Base-by-base conservation (phyloP, 331 rosid genomes). In the Malus hybrid region DNA sequence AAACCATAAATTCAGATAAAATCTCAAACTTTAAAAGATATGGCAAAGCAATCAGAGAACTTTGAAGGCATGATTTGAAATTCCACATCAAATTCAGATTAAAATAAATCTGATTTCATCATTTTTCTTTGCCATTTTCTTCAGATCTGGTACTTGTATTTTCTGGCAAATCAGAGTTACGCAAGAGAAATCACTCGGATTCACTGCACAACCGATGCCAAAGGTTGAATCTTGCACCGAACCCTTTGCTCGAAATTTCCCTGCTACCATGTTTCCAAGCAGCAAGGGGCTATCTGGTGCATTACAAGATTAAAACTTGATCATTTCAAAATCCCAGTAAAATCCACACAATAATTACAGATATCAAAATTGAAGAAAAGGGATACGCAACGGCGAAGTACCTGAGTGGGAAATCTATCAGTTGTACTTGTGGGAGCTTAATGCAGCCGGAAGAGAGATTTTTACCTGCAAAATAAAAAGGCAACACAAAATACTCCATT, bases 251-350 rank as follows among this genome's bases (percentile, higher is more conserved):
- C 93, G 90, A 84, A 20, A 73, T 83, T 93, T 93, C 97, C 98
- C 83, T 84, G 90, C 94, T 44, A 52, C 81, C 53, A 73, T 71
- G 42, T 80, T 89, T 93, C 29, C 57, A 79, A 80, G 89, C 75
- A 68, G 87, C 96, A 91, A 88, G 96, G 97, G 98, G 96, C 97
- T 91, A 85, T 12, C 22, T 70, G 86, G 93, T 91, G 96, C 96
- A 42, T 80, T 64, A 71, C 30, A 32, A 11, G 93, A 48, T 80
- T 64, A 71, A 22, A 39, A 11, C 2, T 9, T 53, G 19, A 53
- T n/a, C n/a, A 52, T 18, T 22, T 13, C 72, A 14, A 66, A 10
- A 39, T 9, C 24, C 24, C 68, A 29, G 20, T 30, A 16, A 7
- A 71, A 14, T 14, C 34, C 53, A 5, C 7, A 34, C 13, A 13